Evolutionary conservation across 768 basidiomycete species (phyloP).

Genomic region (Artomyces pyxidatus): DNA sequence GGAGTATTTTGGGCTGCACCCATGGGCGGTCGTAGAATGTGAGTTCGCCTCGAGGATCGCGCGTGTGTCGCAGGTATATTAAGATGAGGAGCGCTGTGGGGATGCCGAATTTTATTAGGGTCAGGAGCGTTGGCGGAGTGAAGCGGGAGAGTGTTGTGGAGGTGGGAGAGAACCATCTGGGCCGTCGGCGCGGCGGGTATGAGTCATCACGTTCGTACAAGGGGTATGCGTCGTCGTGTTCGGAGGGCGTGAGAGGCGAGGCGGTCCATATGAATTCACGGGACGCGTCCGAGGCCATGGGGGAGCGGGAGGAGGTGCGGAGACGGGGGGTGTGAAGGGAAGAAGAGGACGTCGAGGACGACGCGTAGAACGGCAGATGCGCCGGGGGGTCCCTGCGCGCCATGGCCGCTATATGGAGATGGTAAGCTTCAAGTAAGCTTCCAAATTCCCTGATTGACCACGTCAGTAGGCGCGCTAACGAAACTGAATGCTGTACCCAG

Average conservation of each 20-base stretch:
- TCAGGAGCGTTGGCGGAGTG: background rate
- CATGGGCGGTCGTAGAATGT: slow-evolving; percentile 71
- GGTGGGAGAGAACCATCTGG: background rate
- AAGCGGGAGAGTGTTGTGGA: background rate
- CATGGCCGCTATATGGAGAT: no score
- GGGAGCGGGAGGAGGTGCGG: background rate
- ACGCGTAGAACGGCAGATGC: slow-evolving; percentile 1
- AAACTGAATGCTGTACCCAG: no score
- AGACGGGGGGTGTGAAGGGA: slow-evolving; percentile 1
- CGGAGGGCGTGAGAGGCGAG: background rate
- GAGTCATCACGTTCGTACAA: background rate
- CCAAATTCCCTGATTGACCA: no score
- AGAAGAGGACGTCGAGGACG: background rate
- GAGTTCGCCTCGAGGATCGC: slow-evolving; percentile 81
- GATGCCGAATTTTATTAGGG: background rate
- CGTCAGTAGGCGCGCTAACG: no score
- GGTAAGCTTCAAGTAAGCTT: no score
- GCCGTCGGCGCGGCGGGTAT: background rate
- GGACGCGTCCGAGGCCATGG: background rate
- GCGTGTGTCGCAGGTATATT: slow-evolving; percentile 46
- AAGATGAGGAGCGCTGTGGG: slow-evolving; percentile 21
- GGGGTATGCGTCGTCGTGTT: background rate
- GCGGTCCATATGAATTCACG: background rate
- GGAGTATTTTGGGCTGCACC: slow-evolving; percentile 59
- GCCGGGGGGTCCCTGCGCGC: no score